phyloP scores from a whole-genome alignment of 2,329 filamentous ascomycete species.

The Sarocladiaceae sp. region DNA sequence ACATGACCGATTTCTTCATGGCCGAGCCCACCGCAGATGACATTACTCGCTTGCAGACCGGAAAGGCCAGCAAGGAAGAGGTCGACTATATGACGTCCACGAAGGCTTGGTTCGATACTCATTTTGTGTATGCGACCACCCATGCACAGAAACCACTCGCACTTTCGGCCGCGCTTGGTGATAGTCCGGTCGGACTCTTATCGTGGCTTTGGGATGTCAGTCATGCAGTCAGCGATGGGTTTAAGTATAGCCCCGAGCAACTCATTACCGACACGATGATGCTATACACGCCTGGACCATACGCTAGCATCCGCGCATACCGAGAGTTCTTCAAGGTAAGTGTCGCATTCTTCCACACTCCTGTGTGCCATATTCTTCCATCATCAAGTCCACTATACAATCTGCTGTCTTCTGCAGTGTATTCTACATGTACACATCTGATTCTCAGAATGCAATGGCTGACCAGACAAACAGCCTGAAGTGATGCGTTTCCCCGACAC shows the following conservation, averaged over 20 bases:
- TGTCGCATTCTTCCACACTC: background rate
- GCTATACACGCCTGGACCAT: conserved; percentile 10
- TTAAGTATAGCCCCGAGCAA: conserved; percentile 6
- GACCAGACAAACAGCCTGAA: background rate
- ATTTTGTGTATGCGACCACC: background rate
- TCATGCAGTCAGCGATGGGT: conserved; percentile 8
- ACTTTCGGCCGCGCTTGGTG: background rate
- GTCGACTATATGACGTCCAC: background rate
- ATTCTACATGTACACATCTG: background rate
- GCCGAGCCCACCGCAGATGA: conserved; percentile 1
- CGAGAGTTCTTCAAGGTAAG: conserved; percentile 9
- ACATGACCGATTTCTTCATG: conserved; percentile 9
- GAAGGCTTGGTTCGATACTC: background rate
- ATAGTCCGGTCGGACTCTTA: conserved; percentile 8
- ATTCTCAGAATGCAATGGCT: background rate
- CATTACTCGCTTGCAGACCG: background rate
- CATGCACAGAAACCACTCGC: conserved; percentile 9
- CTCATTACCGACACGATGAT: conserved; percentile 11
- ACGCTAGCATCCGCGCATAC: conserved; percentile 8
- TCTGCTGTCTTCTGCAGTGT: no score
- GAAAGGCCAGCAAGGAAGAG: conserved; percentile 1
- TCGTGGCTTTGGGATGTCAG: conserved; percentile 9
- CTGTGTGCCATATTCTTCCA: background rate
- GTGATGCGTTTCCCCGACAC: conserved; percentile 1
- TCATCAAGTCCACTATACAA: background rate